Conservation (phyloP, 2,329 filamentous ascomycete genomes). For the Verticillium longisporum region DNA sequence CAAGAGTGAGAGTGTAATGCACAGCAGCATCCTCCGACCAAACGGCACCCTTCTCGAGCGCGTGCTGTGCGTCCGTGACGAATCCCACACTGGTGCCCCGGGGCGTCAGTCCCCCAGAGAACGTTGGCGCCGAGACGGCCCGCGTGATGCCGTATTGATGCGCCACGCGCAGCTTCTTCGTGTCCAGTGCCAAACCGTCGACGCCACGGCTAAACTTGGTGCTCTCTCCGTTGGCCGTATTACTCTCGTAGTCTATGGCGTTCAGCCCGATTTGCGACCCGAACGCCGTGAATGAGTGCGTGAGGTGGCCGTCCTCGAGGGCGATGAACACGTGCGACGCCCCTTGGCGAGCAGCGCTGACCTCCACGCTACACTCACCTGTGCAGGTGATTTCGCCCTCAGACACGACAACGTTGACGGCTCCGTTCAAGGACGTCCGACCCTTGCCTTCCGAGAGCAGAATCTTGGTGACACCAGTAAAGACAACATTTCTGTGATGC, state of each 20-base stretch:
- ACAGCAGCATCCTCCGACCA: slow-evolving; percentile 48
- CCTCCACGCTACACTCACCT: slow-evolving; percentile 41
- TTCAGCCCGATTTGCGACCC: slow-evolving; percentile 55
- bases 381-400: slow-evolving; percentile 50
- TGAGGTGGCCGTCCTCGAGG: slow-evolving; percentile 54
- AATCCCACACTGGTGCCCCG: slow-evolving; percentile 55
- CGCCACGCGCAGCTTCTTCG: slow-evolving; percentile 47
- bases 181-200: slow-evolving; percentile 48
- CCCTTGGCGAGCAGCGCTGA: slow-evolving; percentile 23
- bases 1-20: slow-evolving; percentile 49
- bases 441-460: slow-evolving; percentile 35
- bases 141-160: slow-evolving; percentile 50
- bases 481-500: slow-evolving; percentile 34
- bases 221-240: slow-evolving; percentile 44
- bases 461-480: slow-evolving; percentile 48
- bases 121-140: slow-evolving; percentile 49
- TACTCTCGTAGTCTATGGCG: slow-evolving; percentile 52
- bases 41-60: slow-evolving; percentile 40
- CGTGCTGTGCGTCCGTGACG: slow-evolving; percentile 39
- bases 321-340: slow-evolving; percentile 30
- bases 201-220: slow-evolving; percentile 49
- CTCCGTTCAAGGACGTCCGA: slow-evolving; percentile 12
- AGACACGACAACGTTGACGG: slow-evolving; percentile 43
- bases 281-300: slow-evolving; percentile 53
- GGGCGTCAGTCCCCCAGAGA: slow-evolving; percentile 33